Percentiles rank a stretch among this genome's conserved stretches.
These are phyloP conservation scores for Sclerotinia sclerotiorum DNA, from an alignment of 2,329 filamentous ascomycete species.

Conservation along the genomic window DNA sequence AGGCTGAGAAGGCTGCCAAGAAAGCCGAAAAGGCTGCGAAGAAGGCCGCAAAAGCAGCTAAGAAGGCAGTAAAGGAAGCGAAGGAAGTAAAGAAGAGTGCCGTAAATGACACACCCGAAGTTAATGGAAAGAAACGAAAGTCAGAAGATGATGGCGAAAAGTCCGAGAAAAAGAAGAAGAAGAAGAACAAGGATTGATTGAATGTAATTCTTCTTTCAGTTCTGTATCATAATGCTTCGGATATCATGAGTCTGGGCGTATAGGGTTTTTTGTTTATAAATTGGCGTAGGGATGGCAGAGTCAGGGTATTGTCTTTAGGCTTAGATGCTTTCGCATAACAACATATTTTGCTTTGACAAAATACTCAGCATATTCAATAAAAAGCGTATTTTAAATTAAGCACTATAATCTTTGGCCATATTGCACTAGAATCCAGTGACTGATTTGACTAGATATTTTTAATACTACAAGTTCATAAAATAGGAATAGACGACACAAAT, in stretches of 20 bases:
- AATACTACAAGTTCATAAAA: too few species aligned
- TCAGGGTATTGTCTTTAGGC: conserved; percentile 23
- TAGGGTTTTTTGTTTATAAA: conserved; percentile 23
- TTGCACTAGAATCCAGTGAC: neutral
- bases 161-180: conserved; percentile 59
- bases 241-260: conserved; percentile 26
- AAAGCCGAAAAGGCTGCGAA: conserved; percentile 28
- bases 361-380: conserved; percentile 17
- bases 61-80: conserved; percentile 45
- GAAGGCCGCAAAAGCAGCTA: conserved; percentile 41
- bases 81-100: conserved; percentile 63
- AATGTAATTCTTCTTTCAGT: conserved; percentile 21
- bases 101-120: conserved; percentile 45
- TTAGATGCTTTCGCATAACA: conserved; percentile 26
- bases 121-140: conserved; percentile 68
- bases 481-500: too few species aligned
- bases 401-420: neutral
- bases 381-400: conserved; percentile 16
- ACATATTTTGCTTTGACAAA: conserved; percentile 18
- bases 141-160: conserved; percentile 59
- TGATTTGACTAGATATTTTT: too few species aligned
- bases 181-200: conserved; percentile 44
- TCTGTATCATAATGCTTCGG: conserved; percentile 29
- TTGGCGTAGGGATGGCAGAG: conserved; percentile 22
- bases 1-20: conserved; percentile 42